These are phyloP conservation scores for Niveomyces coronatus DNA, from an alignment of 2,329 filamentous ascomycete genomes.

Conservation along the genomic window DNA sequence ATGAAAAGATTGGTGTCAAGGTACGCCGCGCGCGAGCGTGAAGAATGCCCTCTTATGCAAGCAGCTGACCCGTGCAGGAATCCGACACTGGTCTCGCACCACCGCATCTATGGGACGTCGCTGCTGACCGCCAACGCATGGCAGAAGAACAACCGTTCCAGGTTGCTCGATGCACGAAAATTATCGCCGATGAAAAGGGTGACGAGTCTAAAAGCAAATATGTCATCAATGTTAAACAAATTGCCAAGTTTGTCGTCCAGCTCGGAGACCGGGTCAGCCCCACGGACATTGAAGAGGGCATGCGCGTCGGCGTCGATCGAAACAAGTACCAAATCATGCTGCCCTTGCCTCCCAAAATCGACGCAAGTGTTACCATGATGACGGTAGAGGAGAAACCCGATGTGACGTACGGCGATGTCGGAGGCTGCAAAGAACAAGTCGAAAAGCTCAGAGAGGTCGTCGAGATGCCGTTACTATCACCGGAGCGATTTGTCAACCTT, in stretches of 20 bases:
- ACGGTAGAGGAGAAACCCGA: constrained; percentile 99
- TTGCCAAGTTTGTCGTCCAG: constrained; percentile 98
- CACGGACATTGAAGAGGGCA: constrained; percentile 98
- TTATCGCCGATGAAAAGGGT: constrained; percentile 88
- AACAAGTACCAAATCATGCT: constrained; percentile 99
- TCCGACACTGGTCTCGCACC: constrained; percentile 97
- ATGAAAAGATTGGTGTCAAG: constrained; percentile 94
- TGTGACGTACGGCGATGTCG: constrained; percentile 96
- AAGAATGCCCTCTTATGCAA: constrained; percentile 13
- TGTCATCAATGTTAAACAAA: constrained; percentile 99
- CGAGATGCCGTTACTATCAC: constrained; percentile 93
- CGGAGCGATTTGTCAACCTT: constrained; percentile 95
- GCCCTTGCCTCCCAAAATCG: constrained; percentile 93
- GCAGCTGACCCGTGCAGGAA: constrained; percentile 47
- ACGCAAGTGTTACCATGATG: constrained; percentile 99
- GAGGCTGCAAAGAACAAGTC: constrained; percentile 98
- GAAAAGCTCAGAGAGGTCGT: constrained; percentile 98
- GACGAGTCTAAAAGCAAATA: constrained; percentile 98
- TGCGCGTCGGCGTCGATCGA: constrained; percentile 95
- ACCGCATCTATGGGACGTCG: constrained; percentile 97
- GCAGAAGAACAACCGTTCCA: constrained; percentile 95
- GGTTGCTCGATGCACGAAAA: constrained; percentile 97
- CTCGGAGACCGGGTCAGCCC: constrained; percentile 93
- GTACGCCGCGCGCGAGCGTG: constrained; percentile 25
- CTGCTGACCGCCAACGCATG: constrained; percentile 97